Evolutionary conservation across 345 rosid species (phyloP), one percentile per base, ranked within the genome.

Genomic region (Pistacia atlantica): DNA sequence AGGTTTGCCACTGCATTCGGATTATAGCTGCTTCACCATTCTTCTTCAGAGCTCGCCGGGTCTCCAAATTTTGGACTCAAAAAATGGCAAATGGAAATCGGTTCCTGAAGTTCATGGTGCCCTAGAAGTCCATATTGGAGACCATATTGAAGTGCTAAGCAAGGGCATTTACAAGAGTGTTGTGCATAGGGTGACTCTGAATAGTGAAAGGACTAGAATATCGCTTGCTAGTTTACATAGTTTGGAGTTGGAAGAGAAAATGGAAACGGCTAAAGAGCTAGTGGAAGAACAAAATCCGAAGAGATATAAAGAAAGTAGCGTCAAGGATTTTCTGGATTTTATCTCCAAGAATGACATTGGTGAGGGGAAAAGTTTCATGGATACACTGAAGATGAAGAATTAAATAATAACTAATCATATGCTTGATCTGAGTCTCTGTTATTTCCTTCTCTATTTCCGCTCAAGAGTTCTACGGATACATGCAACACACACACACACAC

Each of bases 61-160:
- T 22, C 91, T 92, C n/a, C 87, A 89, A 65, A 87, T 90, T 77
- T 12, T 77, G 22, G 89, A 88, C 69, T 33, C 66, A 0, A 25
- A 38, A 5, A 86, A 86, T 22, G 77, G 80, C 49, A 60, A 79
- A 0, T 93, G 97, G 97, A 77, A 65, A 51, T 4, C 38, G 5
- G 84, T 87, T 71, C 92, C 94, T 0, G 28, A 78, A n/a, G 48
- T 80, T 64, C 69, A 58, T 1, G 93, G 92, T 3, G 89, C 86
- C 13, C 89, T 93, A 16, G 89, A 88, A 75, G 94, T 92, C 14
- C 89, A 86, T 37, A 68, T 89, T 2, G 94, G 98, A 0, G 93
- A 92, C 72, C 97, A 89, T 68, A 65, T 92, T 8, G 92, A 89
- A 78, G 93, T 89, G 1, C 84, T 90, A 7, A 92, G 94, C 87